A percentile compares a stretch with the other conserved stretches of the same genome.
These are phyloP conservation scores for Viola pubescens DNA, from an alignment of 441 rosid genomes.

Conservation along the genomic window DNA sequence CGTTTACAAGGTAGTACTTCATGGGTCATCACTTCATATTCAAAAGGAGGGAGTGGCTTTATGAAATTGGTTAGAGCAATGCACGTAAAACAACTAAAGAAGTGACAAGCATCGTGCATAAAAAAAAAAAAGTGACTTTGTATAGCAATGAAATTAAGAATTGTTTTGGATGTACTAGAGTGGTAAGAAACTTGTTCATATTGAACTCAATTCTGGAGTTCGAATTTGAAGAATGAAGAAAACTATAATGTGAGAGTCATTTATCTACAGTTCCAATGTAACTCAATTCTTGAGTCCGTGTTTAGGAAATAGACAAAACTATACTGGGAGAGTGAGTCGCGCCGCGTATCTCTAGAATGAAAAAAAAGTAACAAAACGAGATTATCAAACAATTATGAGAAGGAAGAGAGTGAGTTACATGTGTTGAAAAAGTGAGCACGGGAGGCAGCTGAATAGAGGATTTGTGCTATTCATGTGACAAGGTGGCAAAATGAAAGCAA, in stretches of 20 bases:
- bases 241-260: not conserved
- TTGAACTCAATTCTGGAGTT: not conserved
- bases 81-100: slow-evolving; percentile 14
- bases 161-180: not conserved
- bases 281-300: not conserved
- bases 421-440: slow-evolving; percentile 2
- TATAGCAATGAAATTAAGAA: not conserved
- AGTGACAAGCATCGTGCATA: not conserved
- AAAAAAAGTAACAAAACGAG: not conserved
- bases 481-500: not conserved
- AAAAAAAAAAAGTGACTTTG: not conserved
- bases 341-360: not conserved
- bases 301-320: not conserved
- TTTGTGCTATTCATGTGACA: slow-evolving; percentile 1
- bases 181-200: not conserved
- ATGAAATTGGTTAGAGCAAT: slow-evolving; percentile 10
- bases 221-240: not conserved
- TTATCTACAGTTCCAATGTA: not conserved
- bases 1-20: not conserved
- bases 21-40: not conserved
- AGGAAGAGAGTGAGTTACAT: not conserved
- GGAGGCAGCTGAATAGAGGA: not conserved
- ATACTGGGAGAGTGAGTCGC: not conserved
- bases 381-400: no score
- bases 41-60: not conserved